Conservation (phyloP, 371 early-diverging fungal species). For the Dipsacomyces acuminosporus region DNA sequence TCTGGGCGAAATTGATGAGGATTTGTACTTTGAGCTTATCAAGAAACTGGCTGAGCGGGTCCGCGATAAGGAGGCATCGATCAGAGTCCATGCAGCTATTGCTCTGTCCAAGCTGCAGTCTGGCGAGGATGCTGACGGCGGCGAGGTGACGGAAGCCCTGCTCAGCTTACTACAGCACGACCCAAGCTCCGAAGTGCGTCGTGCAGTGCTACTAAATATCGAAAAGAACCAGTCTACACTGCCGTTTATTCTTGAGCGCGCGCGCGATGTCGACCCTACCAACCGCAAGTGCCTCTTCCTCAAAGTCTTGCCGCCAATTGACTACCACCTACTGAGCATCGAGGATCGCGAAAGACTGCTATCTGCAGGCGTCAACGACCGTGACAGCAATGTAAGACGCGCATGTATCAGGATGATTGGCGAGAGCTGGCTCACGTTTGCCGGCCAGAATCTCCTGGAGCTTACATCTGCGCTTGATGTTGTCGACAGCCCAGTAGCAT, state of each 20-base stretch:
- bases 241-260: constrained; percentile 66
- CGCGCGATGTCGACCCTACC: constrained; percentile 61
- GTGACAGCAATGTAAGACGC: constrained; percentile 66
- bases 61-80: constrained; percentile 74
- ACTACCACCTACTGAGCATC: constrained; percentile 64
- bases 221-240: constrained; percentile 59
- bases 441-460: constrained; percentile 70
- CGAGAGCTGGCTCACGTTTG: constrained; percentile 71
- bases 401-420: constrained; percentile 70
- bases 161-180: constrained; percentile 66
- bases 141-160: constrained; percentile 60
- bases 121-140: constrained; percentile 52
- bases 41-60: constrained; percentile 62
- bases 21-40: constrained; percentile 64
- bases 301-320: constrained; percentile 66
- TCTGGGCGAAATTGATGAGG: constrained; percentile 78
- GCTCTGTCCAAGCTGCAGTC: constrained; percentile 75
- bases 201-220: constrained; percentile 72
- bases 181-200: constrained; percentile 78
- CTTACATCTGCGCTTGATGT: constrained; percentile 80
- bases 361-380: constrained; percentile 62
- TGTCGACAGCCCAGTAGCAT: constrained; percentile 62
- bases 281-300: constrained; percentile 49
- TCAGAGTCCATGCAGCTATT: constrained; percentile 75
- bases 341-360: constrained; percentile 66